Base-by-base conservation (phyloP, 1,139 yeast genomes). In the Kluyveromyces marxianus region DNA sequence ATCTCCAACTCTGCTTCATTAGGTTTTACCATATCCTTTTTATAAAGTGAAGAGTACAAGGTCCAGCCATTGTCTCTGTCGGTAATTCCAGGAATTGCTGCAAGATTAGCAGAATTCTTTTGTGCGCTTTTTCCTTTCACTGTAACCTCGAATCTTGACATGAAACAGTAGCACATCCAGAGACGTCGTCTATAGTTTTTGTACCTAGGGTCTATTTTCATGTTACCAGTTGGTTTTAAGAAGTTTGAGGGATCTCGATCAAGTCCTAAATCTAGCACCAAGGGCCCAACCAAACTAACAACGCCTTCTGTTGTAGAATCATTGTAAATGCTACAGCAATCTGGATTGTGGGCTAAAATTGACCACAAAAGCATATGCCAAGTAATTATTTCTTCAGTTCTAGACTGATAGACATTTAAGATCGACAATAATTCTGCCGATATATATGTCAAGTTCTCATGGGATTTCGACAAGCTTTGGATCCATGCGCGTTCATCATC, bases 221-320 rank as follows among this genome's bases (percentile, higher is more conserved):
- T 31, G 4, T 47, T 24, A 8, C 48, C 50, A 10, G 45, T 43
- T 5, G 60, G 48, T 30, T 51, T 53, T 7, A 50, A 48, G 41
- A 51, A 60, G 37, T 58, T 61, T 3, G 53, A 44, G 2, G 67
- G 67, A 44, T 62, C 67, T 34, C 62, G 51, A 45, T 60, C 63
- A 7, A 63, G 46, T 8, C 67, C 68, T 25, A 62, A 59, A 6
- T 63, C 51, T 2, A 51, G 50, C 3, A 62, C 59, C 34, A 63
- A 39, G 51, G 58, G 53, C 1, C 58, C 45, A 0, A 57, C 54
- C 4, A 57, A 37, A 27, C 62, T 59, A 29, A 55, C 48, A 4
- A 63, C 44, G 5, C 56, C 50, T 46, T 59, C 66, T 1, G 66
- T 55, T 6, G 66, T 62, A 30, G 54, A 53, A 24, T 51, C 60